Base-by-base conservation (phyloP, 2,329 filamentous ascomycete genomes). In the Venturia nashicola region DNA sequence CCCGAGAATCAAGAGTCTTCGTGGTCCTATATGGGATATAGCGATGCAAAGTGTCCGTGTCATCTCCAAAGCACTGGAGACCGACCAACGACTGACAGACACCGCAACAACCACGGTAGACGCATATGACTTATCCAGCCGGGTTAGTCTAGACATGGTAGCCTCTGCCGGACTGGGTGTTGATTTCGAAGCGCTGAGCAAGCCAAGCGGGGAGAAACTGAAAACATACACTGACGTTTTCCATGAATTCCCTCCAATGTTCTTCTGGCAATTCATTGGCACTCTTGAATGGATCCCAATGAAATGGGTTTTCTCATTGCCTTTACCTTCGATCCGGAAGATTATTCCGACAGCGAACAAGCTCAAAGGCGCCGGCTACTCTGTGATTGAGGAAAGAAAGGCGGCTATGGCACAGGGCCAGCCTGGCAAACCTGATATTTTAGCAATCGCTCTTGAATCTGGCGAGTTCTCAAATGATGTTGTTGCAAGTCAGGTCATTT, bases 371-470 rank as follows among this genome's bases (percentile, higher is more conserved):
- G 81, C 86, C 0, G 91, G 89, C 66, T 78, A 80, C 1, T 80
- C 87, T 57, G 79, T 96, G 43, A 86, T 97, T 68, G 76, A 76
- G 0, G 78, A 85, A 66, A 96, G 95, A 78, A 86, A 87, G 70
- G 78, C 75, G 7, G 79, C 79, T 55, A 70, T 86, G 32, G 74
- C 76, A 63, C 74, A 76, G 36, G 74, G 74, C 32, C 65, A 75
- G 72, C 65, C 77, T 65, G 79, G 81, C 65, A 70, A 75, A 46
- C 71, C 69, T 2, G 75, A 77, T 65, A 75, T 77, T 59, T 69
- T 77, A 4, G 72, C 72, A 2, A 72, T 74, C 0, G 75, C 76
- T 66, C 72, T 77, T 68, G 61, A 73, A 18, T 71, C 73, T 0
- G 74, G 74, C 6, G 71, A 73, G 39, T 76, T 77, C 59, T 70